Evolutionary conservation across 1,139 yeast species (phyloP), one percentile per base, ranked within the genome.

Genomic region (Diutina catenulata): DNA sequence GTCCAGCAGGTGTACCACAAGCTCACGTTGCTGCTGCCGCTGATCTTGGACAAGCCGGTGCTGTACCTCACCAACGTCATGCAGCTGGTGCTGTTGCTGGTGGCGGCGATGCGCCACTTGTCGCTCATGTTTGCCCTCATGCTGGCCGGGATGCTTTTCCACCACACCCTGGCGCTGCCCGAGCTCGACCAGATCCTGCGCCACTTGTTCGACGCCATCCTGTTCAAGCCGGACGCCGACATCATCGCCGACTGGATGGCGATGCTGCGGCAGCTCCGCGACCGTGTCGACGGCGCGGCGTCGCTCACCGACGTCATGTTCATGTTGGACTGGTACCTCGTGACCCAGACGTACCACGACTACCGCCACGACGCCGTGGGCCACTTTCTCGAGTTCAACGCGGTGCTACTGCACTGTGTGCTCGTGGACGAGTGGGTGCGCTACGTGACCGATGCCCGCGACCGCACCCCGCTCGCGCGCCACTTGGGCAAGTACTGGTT

Each of bases 381-480:
- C 20, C 53, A 51, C 41, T 58, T 56, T 42, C 48, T 56, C 41
- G 66, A 61, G 39, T 60, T 50, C 41, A 60, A 59, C 41, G 55
- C 49, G 39, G 47, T 60, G 37, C 46, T 62, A 19, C 50, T 55
- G 24, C 52, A 51, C 39, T 45, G 59, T 19, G 51, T 58, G 5
- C 49, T 57, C 42, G 57, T 56, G 38, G 51, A 51, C 22, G 48
- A 51, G 25, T 56, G 56, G 38, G 48, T 60, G 47, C 50, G 48
- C 9, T 37, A 50, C 10, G 45, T 57, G 26, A 50, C 49, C 28
- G 46, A 47, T 20, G 13, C 3, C 7, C 27, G 18, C 28, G 28
- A 11, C n/a, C 21, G 10, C 28, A 7, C 5, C 14, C 6, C 4
- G 9, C n/a, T n/a, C 36, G 16, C 26, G 16, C 13, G 41, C 15